Conservation (phyloP, 202 grass and related monocot species). For the Schoenoplectus tabernaemontani region DNA sequence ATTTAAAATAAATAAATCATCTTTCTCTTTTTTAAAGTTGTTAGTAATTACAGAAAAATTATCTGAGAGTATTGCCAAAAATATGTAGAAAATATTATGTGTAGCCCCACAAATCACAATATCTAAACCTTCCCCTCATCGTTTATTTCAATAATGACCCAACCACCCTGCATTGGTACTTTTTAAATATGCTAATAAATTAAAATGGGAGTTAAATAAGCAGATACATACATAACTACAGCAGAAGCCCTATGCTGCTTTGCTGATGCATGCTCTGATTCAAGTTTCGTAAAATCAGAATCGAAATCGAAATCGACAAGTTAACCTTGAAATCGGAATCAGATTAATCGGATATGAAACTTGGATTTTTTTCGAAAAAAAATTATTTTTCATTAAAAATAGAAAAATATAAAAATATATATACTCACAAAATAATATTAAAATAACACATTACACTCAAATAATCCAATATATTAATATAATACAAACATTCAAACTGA, state of each 20-base stretch:
- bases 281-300: too few species aligned
- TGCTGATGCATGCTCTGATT: too few species aligned
- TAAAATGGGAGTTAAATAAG: not conserved
- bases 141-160: not conserved
- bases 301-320: too few species aligned
- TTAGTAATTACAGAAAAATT: not conserved
- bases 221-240: constrained; percentile 1
- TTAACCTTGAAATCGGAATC: too few species aligned
- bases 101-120: not conserved
- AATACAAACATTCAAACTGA: too few species aligned
- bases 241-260: constrained; percentile 43
- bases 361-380: too few species aligned
- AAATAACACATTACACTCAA: too few species aligned
- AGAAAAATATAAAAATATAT: too few species aligned
- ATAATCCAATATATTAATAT: too few species aligned
- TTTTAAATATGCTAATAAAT: not conserved
- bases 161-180: not conserved
- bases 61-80: not conserved
- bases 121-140: not conserved
- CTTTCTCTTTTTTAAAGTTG: not conserved
- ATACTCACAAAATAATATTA: too few species aligned
- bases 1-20: not conserved
- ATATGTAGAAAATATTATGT: not conserved
- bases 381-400: too few species aligned
- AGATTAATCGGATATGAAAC: too few species aligned